Percentiles rank a stretch among this genome's conserved stretches.
phyloP scores from a whole-genome alignment of 2,329 filamentous ascomycete genomes.

The Pseudovirgaria hyperparasitica region DNA sequence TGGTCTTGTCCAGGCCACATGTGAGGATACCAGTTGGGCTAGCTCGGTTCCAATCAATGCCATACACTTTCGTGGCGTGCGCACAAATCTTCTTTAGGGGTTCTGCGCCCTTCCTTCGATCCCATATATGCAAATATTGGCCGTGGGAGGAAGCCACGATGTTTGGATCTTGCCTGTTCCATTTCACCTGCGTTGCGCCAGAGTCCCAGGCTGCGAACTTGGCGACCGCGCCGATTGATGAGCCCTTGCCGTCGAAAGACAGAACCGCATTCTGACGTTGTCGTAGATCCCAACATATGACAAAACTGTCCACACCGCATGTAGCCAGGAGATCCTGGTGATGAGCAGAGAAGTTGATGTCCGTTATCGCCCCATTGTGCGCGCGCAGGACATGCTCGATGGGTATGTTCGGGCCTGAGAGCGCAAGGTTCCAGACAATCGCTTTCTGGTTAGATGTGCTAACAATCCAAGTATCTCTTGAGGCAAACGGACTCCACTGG shows the following conservation, averaged over 20 bases:
- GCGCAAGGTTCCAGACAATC: slow-evolving; percentile 81
- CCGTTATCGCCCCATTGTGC: slow-evolving; percentile 79
- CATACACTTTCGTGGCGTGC: slow-evolving; percentile 88
- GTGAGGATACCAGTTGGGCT: slow-evolving; percentile 62
- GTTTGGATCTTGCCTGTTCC: slow-evolving; percentile 76
- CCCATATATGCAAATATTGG: slow-evolving; percentile 79
- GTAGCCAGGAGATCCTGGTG: slow-evolving; percentile 82
- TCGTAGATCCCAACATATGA: slow-evolving; percentile 84
- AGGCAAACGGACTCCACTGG: slow-evolving; percentile 90
- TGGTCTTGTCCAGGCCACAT: slow-evolving; percentile 81
- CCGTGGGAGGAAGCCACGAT: slow-evolving; percentile 87
- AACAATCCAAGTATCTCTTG: slow-evolving; percentile 82
- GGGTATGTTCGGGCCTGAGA: slow-evolving; percentile 56
- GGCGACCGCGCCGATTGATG: slow-evolving; percentile 3
- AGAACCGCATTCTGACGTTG: slow-evolving; percentile 59
- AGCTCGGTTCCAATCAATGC: slow-evolving; percentile 84
- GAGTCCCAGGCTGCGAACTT: slow-evolving; percentile 90
- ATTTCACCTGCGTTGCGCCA: slow-evolving; percentile 90
- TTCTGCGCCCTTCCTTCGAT: slow-evolving; percentile 64
- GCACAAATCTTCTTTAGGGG: slow-evolving; percentile 77
- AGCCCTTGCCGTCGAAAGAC: slow-evolving; percentile 4
- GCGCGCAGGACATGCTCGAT: slow-evolving; percentile 83
- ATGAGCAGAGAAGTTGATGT: slow-evolving; percentile 91
- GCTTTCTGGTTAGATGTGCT: slow-evolving; percentile 93
- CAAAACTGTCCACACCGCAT: slow-evolving; percentile 84